phyloP scores from a whole-genome alignment of 2,329 filamentous ascomycete genomes.

The Pseudopithomyces maydicus region DNA sequence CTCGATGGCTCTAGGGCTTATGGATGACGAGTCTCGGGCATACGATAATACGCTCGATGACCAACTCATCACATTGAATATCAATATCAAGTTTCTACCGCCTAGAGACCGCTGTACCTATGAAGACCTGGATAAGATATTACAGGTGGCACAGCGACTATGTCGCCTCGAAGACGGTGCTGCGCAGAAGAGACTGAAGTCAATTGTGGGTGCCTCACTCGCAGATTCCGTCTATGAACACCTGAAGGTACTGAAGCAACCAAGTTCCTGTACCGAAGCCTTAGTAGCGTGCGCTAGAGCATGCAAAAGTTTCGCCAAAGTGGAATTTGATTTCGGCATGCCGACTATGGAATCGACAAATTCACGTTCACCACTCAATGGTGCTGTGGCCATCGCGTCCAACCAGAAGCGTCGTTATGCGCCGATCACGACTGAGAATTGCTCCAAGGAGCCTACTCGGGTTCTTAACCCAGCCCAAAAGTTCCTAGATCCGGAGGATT shows the following conservation, averaged over 20 bases:
- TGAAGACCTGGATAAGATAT: not conserved
- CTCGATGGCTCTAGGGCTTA: too few species aligned
- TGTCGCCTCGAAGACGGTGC: not conserved
- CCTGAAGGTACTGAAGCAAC: not conserved
- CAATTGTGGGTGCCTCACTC: not conserved
- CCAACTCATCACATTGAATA: not conserved
- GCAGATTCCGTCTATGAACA: not conserved
- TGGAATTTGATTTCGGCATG: not conserved
- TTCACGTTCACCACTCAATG: too few species aligned
- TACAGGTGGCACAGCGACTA: not conserved
- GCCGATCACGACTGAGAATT: too few species aligned
- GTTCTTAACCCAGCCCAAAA: not conserved
- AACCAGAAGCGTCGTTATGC: too few species aligned
- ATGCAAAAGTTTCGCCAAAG: not conserved
- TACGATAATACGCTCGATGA: too few species aligned
- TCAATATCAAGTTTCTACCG: not conserved
- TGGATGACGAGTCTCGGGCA: too few species aligned
- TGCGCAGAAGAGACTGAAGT: not conserved
- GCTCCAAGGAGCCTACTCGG: not conserved
- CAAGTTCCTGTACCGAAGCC: not conserved
- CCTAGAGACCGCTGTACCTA: not conserved
- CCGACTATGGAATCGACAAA: not conserved
- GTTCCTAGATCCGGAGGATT: slow-evolving; percentile 5
- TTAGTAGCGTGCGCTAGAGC: not conserved
- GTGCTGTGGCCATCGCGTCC: too few species aligned